A percentile compares a stretch with the other conserved stretches of the same genome.
phyloP scores from a whole-genome alignment of 495 filamentous ascomycete species.

The Parachaetomium inaequale region DNA sequence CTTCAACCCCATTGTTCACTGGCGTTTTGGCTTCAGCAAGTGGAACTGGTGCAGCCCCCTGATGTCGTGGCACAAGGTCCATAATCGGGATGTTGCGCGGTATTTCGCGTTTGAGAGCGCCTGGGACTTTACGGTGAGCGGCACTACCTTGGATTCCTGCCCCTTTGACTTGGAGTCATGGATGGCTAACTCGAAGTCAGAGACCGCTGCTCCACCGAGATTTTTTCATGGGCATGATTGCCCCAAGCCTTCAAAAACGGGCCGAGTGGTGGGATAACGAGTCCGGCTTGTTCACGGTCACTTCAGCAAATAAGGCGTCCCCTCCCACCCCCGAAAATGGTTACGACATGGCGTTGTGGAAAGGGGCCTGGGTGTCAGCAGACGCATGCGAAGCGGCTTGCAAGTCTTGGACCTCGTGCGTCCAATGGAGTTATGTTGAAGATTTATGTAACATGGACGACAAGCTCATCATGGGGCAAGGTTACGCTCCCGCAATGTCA shows the following conservation, averaged over 20 bases:
- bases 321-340: constrained; percentile 2
- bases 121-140: constrained; percentile 9
- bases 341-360: constrained; percentile 8
- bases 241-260: neutral
- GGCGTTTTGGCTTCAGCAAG: constrained; percentile 15
- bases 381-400: constrained; percentile 15
- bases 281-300: constrained; percentile 4
- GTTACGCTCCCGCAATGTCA: constrained; percentile 14
- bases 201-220: constrained; percentile 8
- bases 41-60: constrained; percentile 17
- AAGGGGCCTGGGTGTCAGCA: constrained; percentile 8
- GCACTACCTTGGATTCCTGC: neutral
- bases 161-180: neutral
- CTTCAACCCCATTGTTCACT: constrained; percentile 17
- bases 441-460: constrained; percentile 18
- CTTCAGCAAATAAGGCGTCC: constrained; percentile 11
- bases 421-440: constrained; percentile 19
- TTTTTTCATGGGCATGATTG: constrained; percentile 5
- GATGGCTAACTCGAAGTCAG: neutral
- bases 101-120: constrained; percentile 4
- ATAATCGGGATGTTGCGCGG: constrained; percentile 13
- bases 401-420: constrained; percentile 8
- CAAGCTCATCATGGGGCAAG: constrained; percentile 17
- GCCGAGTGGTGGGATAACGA: constrained; percentile 18
- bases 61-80: constrained; percentile 15